Base-by-base conservation (phyloP, 495 filamentous ascomycete species). In the Penicillium roqueforti region DNA sequence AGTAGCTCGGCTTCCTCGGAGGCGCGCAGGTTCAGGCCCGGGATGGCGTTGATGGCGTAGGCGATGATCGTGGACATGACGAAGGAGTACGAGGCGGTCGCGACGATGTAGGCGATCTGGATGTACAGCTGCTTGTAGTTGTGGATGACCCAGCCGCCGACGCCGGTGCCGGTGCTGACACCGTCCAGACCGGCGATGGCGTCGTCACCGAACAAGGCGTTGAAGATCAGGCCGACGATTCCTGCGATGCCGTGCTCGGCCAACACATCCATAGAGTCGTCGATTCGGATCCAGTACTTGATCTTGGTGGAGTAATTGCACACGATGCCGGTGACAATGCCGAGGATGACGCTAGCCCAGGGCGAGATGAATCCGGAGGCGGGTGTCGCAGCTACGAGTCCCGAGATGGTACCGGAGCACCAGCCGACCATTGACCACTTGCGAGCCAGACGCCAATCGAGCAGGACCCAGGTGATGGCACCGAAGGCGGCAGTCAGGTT, bases 401-500 rank as follows among this genome's bases (percentile, higher is more conserved):
- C 89, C 0, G 88, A 90, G 68, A 95, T 95, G 59, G 86, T 84
- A 42, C 93, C 93, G 22, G 93, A 98, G 73, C 93, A 98, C 88
- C 93, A 96, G 49, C 93, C 93, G 62, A 98, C 93, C 81, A 97
- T 95, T 2, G 92, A 96, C 93, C 93, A 97, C 77, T 98, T 98
- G 69, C 86, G 85, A 42, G 95, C 93, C 41, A 98, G 79, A 44
- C 93, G 84, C 82, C 84, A 98, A 77, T 98, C 93, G 62, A 97
- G 88, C 42, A 98, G 65, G 56, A 87, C 84, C 93, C 93, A 98
- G 45, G 90, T 86, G 54, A 90, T 86, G 44, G 88, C 87, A 19
- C 79, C 92, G 57, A 96, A 92, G 63, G 87, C 88, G 55, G 91
- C 93, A 20, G 91, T 92, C 61, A 97, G 63, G 75, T 95, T 96